Conservation (phyloP, 257 asterid species). For the Nicotiana sylvestris region DNA sequence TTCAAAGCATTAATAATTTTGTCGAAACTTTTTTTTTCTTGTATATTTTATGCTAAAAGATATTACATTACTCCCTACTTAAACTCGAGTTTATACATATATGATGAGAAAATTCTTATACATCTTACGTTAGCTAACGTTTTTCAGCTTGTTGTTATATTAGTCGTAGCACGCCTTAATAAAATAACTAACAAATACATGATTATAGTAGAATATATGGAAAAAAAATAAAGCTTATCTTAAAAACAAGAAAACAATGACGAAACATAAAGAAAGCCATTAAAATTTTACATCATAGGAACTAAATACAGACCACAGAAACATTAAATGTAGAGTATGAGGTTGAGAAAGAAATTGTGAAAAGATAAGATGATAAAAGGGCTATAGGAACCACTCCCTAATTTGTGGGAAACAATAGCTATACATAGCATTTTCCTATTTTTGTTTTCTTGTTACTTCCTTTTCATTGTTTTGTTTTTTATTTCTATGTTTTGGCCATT, state of each 20-base stretch:
- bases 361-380: slow-evolving; percentile 67
- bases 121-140: too few species aligned
- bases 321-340: slow-evolving; percentile 21
- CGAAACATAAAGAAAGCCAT: background rate
- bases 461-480: slow-evolving; percentile 1
- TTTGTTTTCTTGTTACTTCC: slow-evolving; percentile 11
- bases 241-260: background rate
- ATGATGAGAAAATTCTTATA: too few species aligned
- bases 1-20: too few species aligned
- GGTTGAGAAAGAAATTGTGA: slow-evolving; percentile 36
- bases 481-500: background rate
- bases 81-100: too few species aligned
- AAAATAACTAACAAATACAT: background rate
- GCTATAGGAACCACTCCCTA: slow-evolving; percentile 54
- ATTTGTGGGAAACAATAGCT: slow-evolving; percentile 41
- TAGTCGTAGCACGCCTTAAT: too few species aligned
- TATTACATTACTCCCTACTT: too few species aligned
- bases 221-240: background rate
- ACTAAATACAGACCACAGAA: slow-evolving; percentile 21
- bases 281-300: background rate
- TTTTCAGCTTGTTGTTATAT: too few species aligned
- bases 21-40: too few species aligned
- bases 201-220: background rate
- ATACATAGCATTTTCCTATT: slow-evolving; percentile 21
- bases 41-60: too few species aligned